Conservation (phyloP, 2,329 filamentous ascomycete genomes). For the Aureobasidium sp. region DNA sequence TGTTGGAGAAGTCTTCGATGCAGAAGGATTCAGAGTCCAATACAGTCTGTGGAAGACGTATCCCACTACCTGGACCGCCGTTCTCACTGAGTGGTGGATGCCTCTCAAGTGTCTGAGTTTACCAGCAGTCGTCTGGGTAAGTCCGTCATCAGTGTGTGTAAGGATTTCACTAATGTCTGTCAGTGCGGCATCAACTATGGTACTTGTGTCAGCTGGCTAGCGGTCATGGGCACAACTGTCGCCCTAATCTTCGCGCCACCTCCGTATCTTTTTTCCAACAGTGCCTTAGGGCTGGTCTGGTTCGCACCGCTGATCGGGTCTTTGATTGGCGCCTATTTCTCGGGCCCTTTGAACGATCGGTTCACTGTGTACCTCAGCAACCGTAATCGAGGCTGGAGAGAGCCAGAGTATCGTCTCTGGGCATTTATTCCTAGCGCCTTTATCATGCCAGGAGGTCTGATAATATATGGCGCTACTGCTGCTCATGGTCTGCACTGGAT, state of each 20-base stretch:
- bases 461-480: constrained; percentile 19
- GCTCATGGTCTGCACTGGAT: constrained; percentile 20
- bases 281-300: constrained; percentile 10
- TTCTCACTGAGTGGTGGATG: constrained; percentile 15
- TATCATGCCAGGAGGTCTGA: constrained; percentile 19
- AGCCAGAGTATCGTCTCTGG: constrained; percentile 23
- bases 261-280: constrained; percentile 15
- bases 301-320: constrained; percentile 17
- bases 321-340: constrained; percentile 18
- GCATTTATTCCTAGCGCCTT: constrained; percentile 16
- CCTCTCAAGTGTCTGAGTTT: constrained; percentile 11
- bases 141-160: not conserved
- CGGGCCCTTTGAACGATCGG: constrained; percentile 18
- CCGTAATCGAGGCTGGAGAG: constrained; percentile 21
- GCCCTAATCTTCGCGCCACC: constrained; percentile 13
- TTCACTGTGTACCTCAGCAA: constrained; percentile 19
- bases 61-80: constrained; percentile 2
- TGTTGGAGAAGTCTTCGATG: constrained; percentile 15
- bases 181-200: constrained; percentile 18
- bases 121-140: constrained; percentile 17
- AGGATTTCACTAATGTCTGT: not conserved
- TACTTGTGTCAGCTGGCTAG: constrained; percentile 16
- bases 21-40: constrained; percentile 12
- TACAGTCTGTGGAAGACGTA: constrained; percentile 13
- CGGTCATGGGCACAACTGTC: constrained; percentile 16